Evolutionary conservation across 345 rosid genomes (phyloP).

Genomic region (Populus simonii): DNA sequence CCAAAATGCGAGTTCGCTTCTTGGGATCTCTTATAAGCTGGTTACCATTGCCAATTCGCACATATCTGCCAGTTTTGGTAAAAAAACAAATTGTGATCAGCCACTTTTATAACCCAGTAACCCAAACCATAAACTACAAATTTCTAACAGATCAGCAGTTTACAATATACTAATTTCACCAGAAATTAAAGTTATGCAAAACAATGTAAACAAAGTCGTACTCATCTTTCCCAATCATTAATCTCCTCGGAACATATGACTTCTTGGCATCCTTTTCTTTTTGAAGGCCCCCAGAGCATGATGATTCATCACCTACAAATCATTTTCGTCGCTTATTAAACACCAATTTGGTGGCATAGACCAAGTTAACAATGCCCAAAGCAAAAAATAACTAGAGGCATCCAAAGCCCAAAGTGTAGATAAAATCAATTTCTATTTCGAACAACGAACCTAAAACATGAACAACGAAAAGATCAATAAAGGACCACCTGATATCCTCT

Average conservation of each 20-base stretch:
- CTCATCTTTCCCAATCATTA: conserved; percentile 93
- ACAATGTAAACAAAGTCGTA: conserved; percentile 38
- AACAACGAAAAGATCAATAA: conserved; percentile 1
- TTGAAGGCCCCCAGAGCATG: conserved; percentile 37
- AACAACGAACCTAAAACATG: neutral
- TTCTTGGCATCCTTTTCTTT: conserved; percentile 49
- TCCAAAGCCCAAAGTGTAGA: neutral
- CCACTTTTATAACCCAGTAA: neutral
- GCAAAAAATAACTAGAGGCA: neutral
- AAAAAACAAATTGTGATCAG: neutral
- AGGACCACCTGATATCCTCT: conserved; percentile 67
- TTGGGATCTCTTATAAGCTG: conserved; percentile 94
- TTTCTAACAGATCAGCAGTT: neutral
- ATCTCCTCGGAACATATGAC: conserved; percentile 78
- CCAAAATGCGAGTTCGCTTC: conserved; percentile 79
- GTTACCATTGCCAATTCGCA: conserved; percentile 90
- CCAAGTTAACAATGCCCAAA: neutral
- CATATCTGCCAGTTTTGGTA: conserved; percentile 60
- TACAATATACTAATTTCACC: neutral
- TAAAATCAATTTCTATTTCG: too few species aligned
- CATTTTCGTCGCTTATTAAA: neutral
- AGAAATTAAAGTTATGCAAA: neutral
- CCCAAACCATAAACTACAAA: neutral
- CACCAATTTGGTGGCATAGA: neutral
- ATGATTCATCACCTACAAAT: conserved; percentile 51